phyloP scores from a whole-genome alignment of 1,284 basidiomycete genomes.

The Leccinum fallax region DNA sequence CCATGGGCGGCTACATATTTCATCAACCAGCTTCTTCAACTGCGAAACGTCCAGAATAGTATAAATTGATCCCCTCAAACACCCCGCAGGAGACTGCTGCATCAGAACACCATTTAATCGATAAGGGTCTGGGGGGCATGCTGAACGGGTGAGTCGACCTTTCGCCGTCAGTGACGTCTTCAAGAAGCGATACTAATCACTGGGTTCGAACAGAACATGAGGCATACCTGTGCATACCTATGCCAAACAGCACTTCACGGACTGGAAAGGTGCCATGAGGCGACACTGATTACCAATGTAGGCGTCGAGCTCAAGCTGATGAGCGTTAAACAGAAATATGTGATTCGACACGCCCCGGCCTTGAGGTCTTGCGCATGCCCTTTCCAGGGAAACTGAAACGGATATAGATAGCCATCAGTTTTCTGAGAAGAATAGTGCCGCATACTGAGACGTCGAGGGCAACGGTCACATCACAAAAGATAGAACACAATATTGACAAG shows the following conservation, averaged over 20 bases:
- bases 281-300: neutral
- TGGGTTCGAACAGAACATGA: slow-evolving; percentile 15
- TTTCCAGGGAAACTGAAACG: slow-evolving; percentile 3
- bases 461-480: neutral
- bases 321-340: slow-evolving; percentile 14
- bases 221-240: slow-evolving; percentile 11
- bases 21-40: neutral
- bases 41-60: slow-evolving; percentile 5
- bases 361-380: slow-evolving; percentile 8
- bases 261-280: slow-evolving; percentile 7
- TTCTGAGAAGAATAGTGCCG: slow-evolving; percentile 1
- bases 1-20: slow-evolving; percentile 19
- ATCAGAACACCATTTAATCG: slow-evolving; percentile 17
- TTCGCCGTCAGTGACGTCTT: slow-evolving; percentile 3
- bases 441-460: slow-evolving; percentile 2
- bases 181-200: slow-evolving; percentile 11
- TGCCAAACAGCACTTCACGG: slow-evolving; percentile 1
- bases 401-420: slow-evolving; percentile 21
- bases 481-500: slow-evolving; percentile 4
- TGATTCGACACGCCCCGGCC: slow-evolving; percentile 17
- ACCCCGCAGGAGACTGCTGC: slow-evolving; percentile 4
- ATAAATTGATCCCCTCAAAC: neutral
- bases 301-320: neutral
- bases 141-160: slow-evolving; percentile 14
- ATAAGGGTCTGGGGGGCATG: slow-evolving; percentile 13